Percentiles rank a stretch among this genome's conserved stretches.
These are phyloP conservation scores for Dillenia turbinata DNA, from an alignment of 164 flowering plant genomes.

Conservation along the genomic window DNA sequence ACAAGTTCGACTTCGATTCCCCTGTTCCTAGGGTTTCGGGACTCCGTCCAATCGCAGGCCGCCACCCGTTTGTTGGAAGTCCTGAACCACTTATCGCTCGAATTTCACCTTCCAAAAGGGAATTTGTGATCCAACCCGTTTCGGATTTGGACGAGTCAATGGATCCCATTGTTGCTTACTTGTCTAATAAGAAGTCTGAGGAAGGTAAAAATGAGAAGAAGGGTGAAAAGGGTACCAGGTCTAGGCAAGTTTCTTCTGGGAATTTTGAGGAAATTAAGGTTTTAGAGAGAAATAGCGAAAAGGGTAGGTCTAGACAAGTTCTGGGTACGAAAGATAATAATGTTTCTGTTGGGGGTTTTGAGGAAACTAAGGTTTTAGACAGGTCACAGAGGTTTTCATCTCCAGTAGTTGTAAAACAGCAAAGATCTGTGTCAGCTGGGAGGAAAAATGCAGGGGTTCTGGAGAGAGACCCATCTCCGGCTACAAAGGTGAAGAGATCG, in stretches of 20 bases:
- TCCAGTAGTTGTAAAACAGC: conserved; percentile 35
- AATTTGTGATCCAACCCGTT: conserved; percentile 72
- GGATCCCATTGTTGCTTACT: conserved; percentile 43
- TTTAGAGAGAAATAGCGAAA: conserved; percentile 14
- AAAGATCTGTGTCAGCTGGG: conserved; percentile 50
- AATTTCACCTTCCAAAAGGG: conserved; percentile 47
- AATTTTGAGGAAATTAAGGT: conserved; percentile 4
- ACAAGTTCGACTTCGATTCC: conserved; percentile 54
- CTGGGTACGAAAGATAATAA: conserved; percentile 31
- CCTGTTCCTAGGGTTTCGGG: conserved; percentile 70
- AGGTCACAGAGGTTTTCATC: conserved; percentile 60
- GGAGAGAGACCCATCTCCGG: conserved; percentile 72
- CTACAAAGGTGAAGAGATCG: conserved; percentile 54
- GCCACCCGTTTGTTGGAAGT: conserved; percentile 62
- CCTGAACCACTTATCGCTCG: conserved; percentile 73
- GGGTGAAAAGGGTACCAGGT: conserved; percentile 6
- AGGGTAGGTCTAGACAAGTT: conserved; percentile 28
- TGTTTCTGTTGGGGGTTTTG: conserved; percentile 3
- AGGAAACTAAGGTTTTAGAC: conserved; percentile 11
- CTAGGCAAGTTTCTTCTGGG: conserved; percentile 24
- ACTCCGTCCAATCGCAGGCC: conserved; percentile 76
- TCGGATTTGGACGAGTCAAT: conserved; percentile 44
- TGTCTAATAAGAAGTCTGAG: conserved; percentile 21
- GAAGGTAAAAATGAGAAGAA: conserved; percentile 4
- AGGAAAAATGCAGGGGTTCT: conserved; percentile 33